Conservation (phyloP, 2,329 filamentous ascomycete genomes). For the Hymenoscyphus fraxineus region DNA sequence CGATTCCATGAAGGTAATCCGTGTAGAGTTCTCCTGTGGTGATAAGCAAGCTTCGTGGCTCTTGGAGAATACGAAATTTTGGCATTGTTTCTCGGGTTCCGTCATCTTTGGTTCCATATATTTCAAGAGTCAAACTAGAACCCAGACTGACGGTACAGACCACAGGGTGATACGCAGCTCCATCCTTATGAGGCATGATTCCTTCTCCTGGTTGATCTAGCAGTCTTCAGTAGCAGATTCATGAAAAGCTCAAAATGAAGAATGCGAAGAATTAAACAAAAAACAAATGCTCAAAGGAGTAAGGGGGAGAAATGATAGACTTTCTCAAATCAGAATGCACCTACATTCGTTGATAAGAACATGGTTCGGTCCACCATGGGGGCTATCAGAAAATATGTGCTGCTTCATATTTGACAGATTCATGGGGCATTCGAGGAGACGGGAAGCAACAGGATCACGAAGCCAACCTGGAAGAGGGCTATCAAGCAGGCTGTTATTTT, state of each 20-base stretch:
- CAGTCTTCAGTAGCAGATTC: not conserved
- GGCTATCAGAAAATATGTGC: conserved; percentile 58
- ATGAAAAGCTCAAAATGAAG: not conserved
- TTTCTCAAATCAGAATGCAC: not conserved
- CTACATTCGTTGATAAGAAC: conserved; percentile 83
- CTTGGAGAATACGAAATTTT: conserved; percentile 66
- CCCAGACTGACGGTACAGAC: conserved; percentile 90
- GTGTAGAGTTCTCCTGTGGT: conserved; percentile 67
- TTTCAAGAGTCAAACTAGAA: conserved; percentile 70
- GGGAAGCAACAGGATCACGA: conserved; percentile 62
- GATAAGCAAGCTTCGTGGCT: conserved; percentile 75
- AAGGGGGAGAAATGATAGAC: not conserved
- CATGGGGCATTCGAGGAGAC: conserved; percentile 49
- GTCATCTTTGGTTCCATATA: conserved; percentile 62
- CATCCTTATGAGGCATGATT: conserved; percentile 98
- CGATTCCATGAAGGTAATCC: conserved; percentile 71
- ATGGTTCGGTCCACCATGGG: conserved; percentile 79
- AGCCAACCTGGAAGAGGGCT: conserved; percentile 75
- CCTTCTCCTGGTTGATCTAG: conserved; percentile 70
- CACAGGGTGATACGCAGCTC: conserved; percentile 77
- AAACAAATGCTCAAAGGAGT: not conserved
- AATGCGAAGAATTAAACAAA: not conserved
- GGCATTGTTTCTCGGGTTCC: conserved; percentile 52
- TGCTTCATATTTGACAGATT: conserved; percentile 26
- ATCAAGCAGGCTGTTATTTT: conserved; percentile 69